Base-by-base conservation (phyloP, 2,329 filamentous ascomycete species). In the Beauveria rudraprayagi region DNA sequence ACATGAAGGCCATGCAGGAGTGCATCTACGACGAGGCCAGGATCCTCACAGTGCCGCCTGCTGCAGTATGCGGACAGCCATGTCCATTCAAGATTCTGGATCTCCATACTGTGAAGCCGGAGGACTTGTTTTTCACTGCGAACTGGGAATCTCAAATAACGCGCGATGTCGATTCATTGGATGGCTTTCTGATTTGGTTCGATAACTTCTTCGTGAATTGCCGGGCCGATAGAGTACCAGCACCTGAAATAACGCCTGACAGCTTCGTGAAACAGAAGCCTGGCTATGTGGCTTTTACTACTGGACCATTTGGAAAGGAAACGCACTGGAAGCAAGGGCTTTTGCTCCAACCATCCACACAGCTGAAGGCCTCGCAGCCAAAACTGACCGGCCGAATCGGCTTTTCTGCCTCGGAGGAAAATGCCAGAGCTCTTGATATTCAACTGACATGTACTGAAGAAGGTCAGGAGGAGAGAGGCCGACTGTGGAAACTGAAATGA, bases 281-380 rank as follows among this genome's bases (percentile, higher is more conserved):
- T 37, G 83, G 87, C 65, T 84, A 87, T 56, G 81, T 91, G n/a
- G 88, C 90, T 0, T 96, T 97, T 72, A 95, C 92, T 8, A 97
- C 92, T 1, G 91, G 92, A 0, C 92, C 92, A 0, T 79, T 81
- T 65, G 85, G 84, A 19, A 85, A 83, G 59, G 83, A 87, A 64
- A 97, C 93, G 8, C 93, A 97, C 74, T 97, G 93, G 93, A 89
- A 88, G 73, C 92, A 96, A 71, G 90, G 88, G 1, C 77, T 96
- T 26, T 78, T 93, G 63, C 76, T 95, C 57, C 82, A 88, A 63
- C 85, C 91, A 61, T 79, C 81, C 5, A 79, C 82, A 46, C 77
- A 83, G 60, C 68, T 77, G 30, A 69, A 72, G 44, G 71, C 76
- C 44, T 78, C 79, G 54, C 84, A 80, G 3, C 77, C 83, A 54